Evolutionary conservation across 257 asterid genomes (phyloP).

Genomic region (Verbena officinalis): DNA sequence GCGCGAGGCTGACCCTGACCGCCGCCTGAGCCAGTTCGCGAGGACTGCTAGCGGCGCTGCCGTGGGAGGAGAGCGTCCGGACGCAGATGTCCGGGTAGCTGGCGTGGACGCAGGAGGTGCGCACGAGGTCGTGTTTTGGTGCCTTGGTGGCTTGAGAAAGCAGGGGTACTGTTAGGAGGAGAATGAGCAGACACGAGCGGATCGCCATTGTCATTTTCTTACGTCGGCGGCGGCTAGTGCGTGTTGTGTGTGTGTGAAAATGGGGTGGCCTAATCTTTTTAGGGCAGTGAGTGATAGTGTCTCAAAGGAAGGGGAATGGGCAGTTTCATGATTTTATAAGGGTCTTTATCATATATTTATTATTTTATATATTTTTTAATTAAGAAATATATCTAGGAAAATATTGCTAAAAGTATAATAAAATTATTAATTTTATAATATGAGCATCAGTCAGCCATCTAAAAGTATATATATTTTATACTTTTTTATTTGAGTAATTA

Average conservation of each 20-base stretch:
- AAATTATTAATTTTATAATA: no score
- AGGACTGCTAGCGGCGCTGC: constrained; percentile 65
- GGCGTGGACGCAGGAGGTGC: constrained; percentile 77
- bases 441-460: no score
- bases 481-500: no score
- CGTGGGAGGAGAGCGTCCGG: constrained; percentile 72
- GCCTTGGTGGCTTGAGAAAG: constrained; percentile 28
- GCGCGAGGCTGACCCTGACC: constrained; percentile 66
- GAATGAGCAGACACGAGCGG: constrained; percentile 26
- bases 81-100: constrained; percentile 85
- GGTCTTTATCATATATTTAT: no score
- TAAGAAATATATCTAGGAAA: no score
- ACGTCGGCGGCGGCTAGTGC: constrained; percentile 10
- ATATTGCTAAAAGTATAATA: no score
- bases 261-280: constrained; percentile 22
- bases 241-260: constrained; percentile 10
- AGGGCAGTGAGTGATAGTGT: constrained; percentile 23
- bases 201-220: constrained; percentile 23
- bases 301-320: no score
- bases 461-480: no score
- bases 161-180: constrained; percentile 29
- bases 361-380: no score
- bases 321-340: no score
- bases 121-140: constrained; percentile 50
- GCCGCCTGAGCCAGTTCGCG: constrained; percentile 74